Conservation (phyloP, 139 green algal species). For the Diplosphaera chodatii region DNA sequence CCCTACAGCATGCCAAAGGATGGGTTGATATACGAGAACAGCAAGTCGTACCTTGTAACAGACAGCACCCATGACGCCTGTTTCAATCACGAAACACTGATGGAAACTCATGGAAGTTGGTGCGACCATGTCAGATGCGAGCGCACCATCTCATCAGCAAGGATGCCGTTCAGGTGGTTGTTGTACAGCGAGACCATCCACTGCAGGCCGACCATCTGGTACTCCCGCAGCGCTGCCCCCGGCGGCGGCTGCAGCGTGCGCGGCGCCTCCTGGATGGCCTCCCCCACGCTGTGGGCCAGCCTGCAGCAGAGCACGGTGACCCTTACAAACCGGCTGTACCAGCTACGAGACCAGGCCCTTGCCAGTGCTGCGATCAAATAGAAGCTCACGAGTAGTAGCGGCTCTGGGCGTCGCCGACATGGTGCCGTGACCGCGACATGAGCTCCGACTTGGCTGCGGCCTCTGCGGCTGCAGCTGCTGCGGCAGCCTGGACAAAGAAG, state of each 20-base stretch:
- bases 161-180: conserved; percentile 93
- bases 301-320: too few species aligned
- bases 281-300: conserved; percentile 41
- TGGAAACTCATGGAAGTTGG: background rate
- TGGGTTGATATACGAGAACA: too few species aligned
- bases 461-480: conserved; percentile 44
- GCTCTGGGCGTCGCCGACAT: conserved; percentile 47
- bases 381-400: conserved; percentile 49
- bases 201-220: conserved; percentile 89
- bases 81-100: too few species aligned
- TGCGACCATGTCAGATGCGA: background rate
- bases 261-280: conserved; percentile 67
- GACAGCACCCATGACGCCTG: too few species aligned
- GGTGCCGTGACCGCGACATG: conserved; percentile 7
- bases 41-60: too few species aligned
- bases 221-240: conserved; percentile 73
- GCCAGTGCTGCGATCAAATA: background rate
- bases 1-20: conserved; percentile 29
- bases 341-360: too few species aligned
- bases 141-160: conserved; percentile 92
- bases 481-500: too few species aligned
- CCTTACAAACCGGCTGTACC: too few species aligned
- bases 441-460: conserved; percentile 32
- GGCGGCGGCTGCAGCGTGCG: conserved; percentile 54
- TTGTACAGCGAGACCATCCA: conserved; percentile 98